phyloP scores from a whole-genome alignment of 2,329 filamentous ascomycete species.

The Fusarium pilosicola region DNA sequence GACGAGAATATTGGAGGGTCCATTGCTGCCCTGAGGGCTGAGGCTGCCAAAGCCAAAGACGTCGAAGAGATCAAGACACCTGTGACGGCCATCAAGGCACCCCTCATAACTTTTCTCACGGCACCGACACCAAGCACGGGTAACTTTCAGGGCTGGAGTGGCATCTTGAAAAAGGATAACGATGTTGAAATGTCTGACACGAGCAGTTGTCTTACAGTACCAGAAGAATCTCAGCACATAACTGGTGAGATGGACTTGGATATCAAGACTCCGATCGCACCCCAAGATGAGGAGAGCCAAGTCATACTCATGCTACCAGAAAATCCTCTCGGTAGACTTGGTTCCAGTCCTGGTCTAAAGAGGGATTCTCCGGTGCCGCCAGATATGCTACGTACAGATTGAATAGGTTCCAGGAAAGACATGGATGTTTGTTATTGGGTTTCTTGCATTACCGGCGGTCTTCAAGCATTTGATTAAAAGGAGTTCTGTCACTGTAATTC shows the following conservation, averaged over 20 bases:
- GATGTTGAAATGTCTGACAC: slow-evolving; percentile 64
- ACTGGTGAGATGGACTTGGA: slow-evolving; percentile 50
- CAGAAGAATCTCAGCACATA: slow-evolving; percentile 46
- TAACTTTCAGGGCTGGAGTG: slow-evolving; percentile 42
- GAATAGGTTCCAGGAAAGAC: not conserved
- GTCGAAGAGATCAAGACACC: slow-evolving; percentile 36
- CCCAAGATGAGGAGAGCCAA: slow-evolving; percentile 9
- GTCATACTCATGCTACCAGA: slow-evolving; percentile 30
- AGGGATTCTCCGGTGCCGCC: slow-evolving; percentile 37
- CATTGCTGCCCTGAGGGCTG: slow-evolving; percentile 52
- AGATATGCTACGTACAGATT: slow-evolving; percentile 18
- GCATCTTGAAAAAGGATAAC: slow-evolving; percentile 31
- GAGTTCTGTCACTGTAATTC: slow-evolving; percentile 4
- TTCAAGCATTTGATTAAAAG: slow-evolving; percentile 5
- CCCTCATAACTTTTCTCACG: slow-evolving; percentile 41
- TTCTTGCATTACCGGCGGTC: slow-evolving; percentile 22
- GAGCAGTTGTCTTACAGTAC: slow-evolving; percentile 50
- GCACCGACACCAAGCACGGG: slow-evolving; percentile 56
- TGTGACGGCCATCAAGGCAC: slow-evolving; percentile 36
- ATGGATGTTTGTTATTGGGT: not conserved
- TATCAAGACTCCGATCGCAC: slow-evolving; percentile 53
- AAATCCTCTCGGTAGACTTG: slow-evolving; percentile 49
- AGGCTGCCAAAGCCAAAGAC: slow-evolving; percentile 39
- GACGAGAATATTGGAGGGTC: slow-evolving; percentile 56
- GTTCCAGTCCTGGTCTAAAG: slow-evolving; percentile 53